Evolutionary conservation across 345 rosid genomes (phyloP).

Genomic region (Boechera retrofracta): DNA sequence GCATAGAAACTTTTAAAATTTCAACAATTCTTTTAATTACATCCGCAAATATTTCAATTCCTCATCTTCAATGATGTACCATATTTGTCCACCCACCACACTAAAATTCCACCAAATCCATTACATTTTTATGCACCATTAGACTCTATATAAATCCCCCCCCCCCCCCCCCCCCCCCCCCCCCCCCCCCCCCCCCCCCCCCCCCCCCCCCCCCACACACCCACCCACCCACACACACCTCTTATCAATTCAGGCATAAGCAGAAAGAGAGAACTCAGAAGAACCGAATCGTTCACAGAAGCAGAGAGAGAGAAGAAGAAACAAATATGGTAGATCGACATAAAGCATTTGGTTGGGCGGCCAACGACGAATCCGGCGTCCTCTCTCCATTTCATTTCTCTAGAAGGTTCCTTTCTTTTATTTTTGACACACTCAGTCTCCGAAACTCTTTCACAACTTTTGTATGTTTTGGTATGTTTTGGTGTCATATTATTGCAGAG

Average conservation of each 20-base stretch:
- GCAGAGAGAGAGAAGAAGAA: background rate
- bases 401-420: constrained; percentile 43
- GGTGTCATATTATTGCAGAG: constrained; percentile 49
- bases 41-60: background rate
- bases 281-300: background rate
- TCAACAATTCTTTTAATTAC: background rate
- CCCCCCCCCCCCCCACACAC: too few species aligned
- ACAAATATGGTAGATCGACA: constrained; percentile 30
- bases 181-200: too few species aligned
- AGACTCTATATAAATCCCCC: background rate
- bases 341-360: constrained; percentile 53
- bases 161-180: background rate
- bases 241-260: background rate
- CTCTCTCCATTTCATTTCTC: constrained; percentile 50
- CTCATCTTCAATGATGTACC: background rate
- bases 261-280: background rate
- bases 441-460: background rate
- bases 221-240: too few species aligned
- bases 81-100: background rate
- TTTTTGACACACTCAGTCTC: background rate
- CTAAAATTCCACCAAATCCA: background rate
- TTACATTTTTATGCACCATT: background rate
- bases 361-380: constrained; percentile 45
- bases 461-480: constrained; percentile 13
- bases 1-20: background rate